Conservation (phyloP, 371 early-diverging fungal genomes). For the Encephalitozoon cuniculi region DNA sequence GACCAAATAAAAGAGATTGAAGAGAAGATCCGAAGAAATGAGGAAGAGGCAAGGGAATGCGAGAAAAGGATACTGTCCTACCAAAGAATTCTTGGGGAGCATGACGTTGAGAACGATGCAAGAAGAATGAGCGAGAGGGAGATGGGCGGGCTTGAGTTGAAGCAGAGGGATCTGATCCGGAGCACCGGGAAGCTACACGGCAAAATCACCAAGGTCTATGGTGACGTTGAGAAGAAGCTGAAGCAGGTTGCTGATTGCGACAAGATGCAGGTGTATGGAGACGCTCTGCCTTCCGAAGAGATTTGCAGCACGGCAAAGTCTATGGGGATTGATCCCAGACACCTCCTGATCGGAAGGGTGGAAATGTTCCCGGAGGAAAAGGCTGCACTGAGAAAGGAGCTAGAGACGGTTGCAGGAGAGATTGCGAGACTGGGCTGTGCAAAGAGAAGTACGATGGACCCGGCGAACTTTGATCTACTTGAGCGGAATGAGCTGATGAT, state of each 20-base stretch:
- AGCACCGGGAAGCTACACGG: conserved; percentile 16
- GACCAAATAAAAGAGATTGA: conserved; percentile 52
- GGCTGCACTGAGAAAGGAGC: background rate
- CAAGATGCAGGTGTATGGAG: background rate
- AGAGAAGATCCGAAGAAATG: conserved; percentile 21
- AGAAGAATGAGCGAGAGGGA: conserved; percentile 24
- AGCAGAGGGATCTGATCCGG: conserved; percentile 33
- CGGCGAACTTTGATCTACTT: conserved; percentile 59
- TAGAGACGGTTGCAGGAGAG: background rate
- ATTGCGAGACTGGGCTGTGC: background rate
- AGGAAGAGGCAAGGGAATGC: conserved; percentile 43
- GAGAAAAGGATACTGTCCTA: conserved; percentile 38
- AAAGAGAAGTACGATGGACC: conserved; percentile 47
- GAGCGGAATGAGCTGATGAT: conserved; percentile 58
- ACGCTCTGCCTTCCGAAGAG: background rate
- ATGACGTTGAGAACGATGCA: conserved; percentile 56
- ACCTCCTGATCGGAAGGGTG: background rate
- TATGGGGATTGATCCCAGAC: background rate
- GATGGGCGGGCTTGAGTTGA: conserved; percentile 41
- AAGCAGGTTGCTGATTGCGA: background rate
- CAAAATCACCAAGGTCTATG: background rate
- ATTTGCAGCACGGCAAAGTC: background rate
- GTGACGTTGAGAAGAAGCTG: background rate
- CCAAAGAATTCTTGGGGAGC: conserved; percentile 30
- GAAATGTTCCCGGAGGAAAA: background rate